A percentile compares a stretch with the other conserved stretches of the same genome.
phyloP scores from a whole-genome alignment of 441 rosid species.

The Iberis amara region DNA sequence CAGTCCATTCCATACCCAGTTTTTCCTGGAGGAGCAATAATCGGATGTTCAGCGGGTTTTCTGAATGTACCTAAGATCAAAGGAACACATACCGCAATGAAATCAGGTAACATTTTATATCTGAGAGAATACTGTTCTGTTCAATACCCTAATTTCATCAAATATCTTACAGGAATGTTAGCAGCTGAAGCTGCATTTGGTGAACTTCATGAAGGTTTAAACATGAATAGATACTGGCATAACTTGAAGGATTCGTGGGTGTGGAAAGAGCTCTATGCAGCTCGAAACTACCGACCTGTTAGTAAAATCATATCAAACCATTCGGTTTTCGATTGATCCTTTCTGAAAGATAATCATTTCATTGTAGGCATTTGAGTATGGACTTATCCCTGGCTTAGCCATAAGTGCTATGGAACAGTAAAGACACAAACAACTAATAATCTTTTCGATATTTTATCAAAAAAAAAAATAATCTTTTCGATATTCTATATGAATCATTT shows the following conservation, averaged over 20 bases:
- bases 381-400: slow-evolving; percentile 82
- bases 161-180: slow-evolving; percentile 63
- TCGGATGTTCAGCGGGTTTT: slow-evolving; percentile 98
- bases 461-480: too few species aligned
- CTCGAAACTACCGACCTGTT: slow-evolving; percentile 90
- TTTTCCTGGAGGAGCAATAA: slow-evolving; percentile 94
- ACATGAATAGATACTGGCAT: slow-evolving; percentile 74
- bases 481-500: neutral
- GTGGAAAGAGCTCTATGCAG: slow-evolving; percentile 80
- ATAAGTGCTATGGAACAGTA: slow-evolving; percentile 82
- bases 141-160: neutral
- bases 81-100: slow-evolving; percentile 98
- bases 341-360: slow-evolving; percentile 19
- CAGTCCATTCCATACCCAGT: slow-evolving; percentile 99
- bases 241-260: slow-evolving; percentile 71
- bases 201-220: slow-evolving; percentile 47
- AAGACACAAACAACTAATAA: slow-evolving; percentile 21
- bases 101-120: slow-evolving; percentile 56
- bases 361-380: slow-evolving; percentile 78
- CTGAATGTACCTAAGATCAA: slow-evolving; percentile 93
- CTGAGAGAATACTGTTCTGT: neutral
- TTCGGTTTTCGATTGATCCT: neutral
- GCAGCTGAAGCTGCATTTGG: slow-evolving; percentile 92
- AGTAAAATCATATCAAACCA: slow-evolving; percentile 26
- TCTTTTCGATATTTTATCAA: neutral